Conservation (phyloP, 2,329 filamentous ascomycete species). For the Sporothrix dimorphospora region DNA sequence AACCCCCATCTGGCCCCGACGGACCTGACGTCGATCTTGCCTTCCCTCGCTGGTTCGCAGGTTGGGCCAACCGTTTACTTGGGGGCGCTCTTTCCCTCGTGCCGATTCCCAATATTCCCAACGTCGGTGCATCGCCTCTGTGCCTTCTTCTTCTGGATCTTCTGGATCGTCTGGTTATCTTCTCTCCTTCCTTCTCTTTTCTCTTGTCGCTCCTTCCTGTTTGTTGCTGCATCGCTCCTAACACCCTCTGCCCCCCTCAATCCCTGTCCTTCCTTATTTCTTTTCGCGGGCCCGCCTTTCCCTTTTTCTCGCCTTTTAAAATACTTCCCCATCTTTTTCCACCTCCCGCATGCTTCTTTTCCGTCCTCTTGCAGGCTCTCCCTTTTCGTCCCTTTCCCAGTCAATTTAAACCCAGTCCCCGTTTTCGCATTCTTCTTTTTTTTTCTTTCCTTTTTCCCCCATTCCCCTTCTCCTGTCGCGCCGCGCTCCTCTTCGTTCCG, state of each 20-base stretch:
- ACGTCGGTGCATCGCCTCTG: not conserved
- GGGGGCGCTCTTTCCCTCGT: not conserved
- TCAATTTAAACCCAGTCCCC: conserved; percentile 20
- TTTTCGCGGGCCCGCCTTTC: conserved; percentile 18
- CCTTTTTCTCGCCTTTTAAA: conserved; percentile 6
- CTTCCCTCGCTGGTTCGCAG: not conserved
- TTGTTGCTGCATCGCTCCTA: not conserved
- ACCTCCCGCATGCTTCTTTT: conserved; percentile 20
- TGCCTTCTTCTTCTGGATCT: conserved; percentile 2
- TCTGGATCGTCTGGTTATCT: not conserved
- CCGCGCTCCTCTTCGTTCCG: not conserved
- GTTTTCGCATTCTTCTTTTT: not conserved
- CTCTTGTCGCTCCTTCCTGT: not conserved
- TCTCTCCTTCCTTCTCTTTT: not conserved
- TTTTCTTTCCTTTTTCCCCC: not conserved
- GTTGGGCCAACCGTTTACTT: not conserved
- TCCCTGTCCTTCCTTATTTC: conserved; percentile 11
- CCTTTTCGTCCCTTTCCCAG: conserved; percentile 6
- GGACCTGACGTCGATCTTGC: conserved; percentile 24
- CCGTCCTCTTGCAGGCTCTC: conserved; percentile 8
- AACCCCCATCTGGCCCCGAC: conserved; percentile 19
- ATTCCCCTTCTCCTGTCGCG: not conserved
- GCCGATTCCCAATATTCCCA: not conserved
- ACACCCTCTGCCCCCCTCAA: not conserved
- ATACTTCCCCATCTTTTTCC: conserved; percentile 20